Percentiles rank a stretch among this genome's conserved stretches.
Conservation (phyloP, 2,329 filamentous ascomycete species). For the Tolypocladium tundrense region DNA sequence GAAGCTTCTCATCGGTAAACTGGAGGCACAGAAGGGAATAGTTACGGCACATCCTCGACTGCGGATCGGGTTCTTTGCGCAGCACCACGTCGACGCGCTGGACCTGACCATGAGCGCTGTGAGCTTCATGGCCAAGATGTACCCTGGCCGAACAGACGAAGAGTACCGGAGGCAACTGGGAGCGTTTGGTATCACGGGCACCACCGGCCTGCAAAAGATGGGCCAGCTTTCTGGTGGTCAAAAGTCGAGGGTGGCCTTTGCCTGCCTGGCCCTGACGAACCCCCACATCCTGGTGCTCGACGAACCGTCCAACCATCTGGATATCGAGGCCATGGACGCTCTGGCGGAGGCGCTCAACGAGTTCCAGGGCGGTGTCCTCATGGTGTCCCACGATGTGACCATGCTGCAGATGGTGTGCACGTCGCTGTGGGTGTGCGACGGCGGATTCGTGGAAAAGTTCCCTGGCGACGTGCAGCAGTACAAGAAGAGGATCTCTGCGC, state of each 20-base stretch:
- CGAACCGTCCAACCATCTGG: conserved; percentile 96
- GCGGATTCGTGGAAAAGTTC: conserved; percentile 92
- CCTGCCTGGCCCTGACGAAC: conserved; percentile 86
- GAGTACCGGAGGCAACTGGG: conserved; percentile 94
- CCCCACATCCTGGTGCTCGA: conserved; percentile 96
- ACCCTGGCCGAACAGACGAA: conserved; percentile 85
- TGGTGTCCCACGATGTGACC: conserved; percentile 98
- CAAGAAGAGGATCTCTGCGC: conserved; percentile 89
- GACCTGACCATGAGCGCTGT: conserved; percentile 85
- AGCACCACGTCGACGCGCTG: conserved; percentile 94
- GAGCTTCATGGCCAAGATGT: conserved; percentile 89
- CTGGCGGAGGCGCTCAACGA: conserved; percentile 71
- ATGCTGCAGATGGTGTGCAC: conserved; percentile 96
- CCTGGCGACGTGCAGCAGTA: conserved; percentile 90
- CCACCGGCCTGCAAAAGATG: conserved; percentile 95
- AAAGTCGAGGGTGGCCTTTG: conserved; percentile 96
- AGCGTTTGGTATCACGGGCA: conserved; percentile 83
- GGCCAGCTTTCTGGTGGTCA: conserved; percentile 88
- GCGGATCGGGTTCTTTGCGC: conserved; percentile 91
- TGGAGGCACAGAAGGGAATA: conserved; percentile 65
- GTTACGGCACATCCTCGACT: conserved; percentile 85
- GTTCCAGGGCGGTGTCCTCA: conserved; percentile 91
- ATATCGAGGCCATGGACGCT: conserved; percentile 99
- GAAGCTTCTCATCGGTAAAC: conserved; percentile 86
- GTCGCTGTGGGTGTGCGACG: conserved; percentile 92